Evolutionary conservation across 208 protist species (phyloP).

Genomic region (Phytomonas sp.): DNA sequence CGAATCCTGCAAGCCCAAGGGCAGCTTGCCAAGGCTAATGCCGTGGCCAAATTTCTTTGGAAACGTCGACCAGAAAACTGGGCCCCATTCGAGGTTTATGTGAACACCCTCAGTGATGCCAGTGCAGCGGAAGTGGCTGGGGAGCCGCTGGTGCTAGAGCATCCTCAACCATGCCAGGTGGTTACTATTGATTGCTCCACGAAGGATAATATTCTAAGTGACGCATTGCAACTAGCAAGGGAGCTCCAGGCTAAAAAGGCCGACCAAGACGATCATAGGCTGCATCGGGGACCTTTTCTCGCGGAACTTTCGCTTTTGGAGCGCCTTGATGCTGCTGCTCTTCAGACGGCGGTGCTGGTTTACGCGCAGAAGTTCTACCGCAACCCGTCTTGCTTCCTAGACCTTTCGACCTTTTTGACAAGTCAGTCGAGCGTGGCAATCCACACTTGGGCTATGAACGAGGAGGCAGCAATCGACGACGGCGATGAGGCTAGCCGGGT

Average conservation of each 20-base stretch:
- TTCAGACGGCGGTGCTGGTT: constrained; percentile 33
- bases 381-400: constrained; percentile 73
- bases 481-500: constrained; percentile 11
- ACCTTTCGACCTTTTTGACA: constrained; percentile 76
- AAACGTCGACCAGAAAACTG: constrained; percentile 69
- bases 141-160: constrained; percentile 12
- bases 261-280: constrained; percentile 22
- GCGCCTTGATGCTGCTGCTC: constrained; percentile 16
- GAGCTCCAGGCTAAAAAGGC: constrained; percentile 24
- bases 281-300: constrained; percentile 64
- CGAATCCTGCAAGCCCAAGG: constrained; percentile 28
- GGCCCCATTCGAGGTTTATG: constrained; percentile 55
- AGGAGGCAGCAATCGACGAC: background rate
- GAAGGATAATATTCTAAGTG: constrained; percentile 30
- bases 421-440: constrained; percentile 30
- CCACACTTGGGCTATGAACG: constrained; percentile 42
- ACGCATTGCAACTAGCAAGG: constrained; percentile 41
- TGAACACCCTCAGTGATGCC: constrained; percentile 29
- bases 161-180: constrained; percentile 15
- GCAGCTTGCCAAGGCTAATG: constrained; percentile 39
- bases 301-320: constrained; percentile 63
- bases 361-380: constrained; percentile 72
- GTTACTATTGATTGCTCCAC: constrained; percentile 27
- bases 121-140: background rate
- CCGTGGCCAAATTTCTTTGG: constrained; percentile 52